Percentiles rank a stretch among this genome's conserved stretches.
Evolutionary conservation across 2,329 filamentous ascomycete genomes (phyloP).

Genomic region (Neoarthrinium moseri): DNA sequence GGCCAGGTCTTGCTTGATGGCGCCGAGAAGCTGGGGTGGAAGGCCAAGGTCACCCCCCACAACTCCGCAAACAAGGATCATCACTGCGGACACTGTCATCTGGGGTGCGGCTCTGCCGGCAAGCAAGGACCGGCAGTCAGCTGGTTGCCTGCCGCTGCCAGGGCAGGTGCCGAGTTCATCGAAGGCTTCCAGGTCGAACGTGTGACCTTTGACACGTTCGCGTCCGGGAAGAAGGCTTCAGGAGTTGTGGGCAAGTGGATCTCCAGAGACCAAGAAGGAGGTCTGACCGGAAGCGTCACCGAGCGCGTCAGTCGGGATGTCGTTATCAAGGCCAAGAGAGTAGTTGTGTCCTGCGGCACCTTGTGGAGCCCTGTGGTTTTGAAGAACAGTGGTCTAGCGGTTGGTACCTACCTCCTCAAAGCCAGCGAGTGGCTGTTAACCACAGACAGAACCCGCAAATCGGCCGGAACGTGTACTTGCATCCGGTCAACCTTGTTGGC

Average conservation of each 20-base stretch:
- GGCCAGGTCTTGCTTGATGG: constrained; percentile 65
- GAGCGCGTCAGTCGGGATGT: constrained; percentile 56
- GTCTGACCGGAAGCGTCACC: constrained; percentile 46
- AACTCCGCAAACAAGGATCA: constrained; percentile 66
- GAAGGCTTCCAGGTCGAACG: constrained; percentile 64
- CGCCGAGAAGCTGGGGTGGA: constrained; percentile 62
- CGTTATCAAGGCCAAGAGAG: constrained; percentile 71
- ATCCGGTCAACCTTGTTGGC: constrained; percentile 62
- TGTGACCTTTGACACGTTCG: constrained; percentile 56
- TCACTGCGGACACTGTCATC: constrained; percentile 51
- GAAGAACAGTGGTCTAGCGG: constrained; percentile 69
- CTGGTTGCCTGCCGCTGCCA: constrained; percentile 66
- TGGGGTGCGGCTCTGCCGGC: constrained; percentile 48
- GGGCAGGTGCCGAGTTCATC: constrained; percentile 64
- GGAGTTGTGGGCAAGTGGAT: constrained; percentile 27
- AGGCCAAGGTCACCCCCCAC: constrained; percentile 62
- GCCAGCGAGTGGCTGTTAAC: too few species aligned
- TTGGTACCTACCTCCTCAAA: too few species aligned
- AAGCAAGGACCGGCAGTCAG: constrained; percentile 70
- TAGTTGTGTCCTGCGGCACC: constrained; percentile 72
- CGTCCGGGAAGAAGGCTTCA: constrained; percentile 24
- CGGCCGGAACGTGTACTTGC: constrained; percentile 75
- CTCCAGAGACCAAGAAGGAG: constrained; percentile 61
- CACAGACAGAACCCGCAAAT: constrained; percentile 72
- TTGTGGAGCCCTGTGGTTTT: constrained; percentile 75